A percentile compares a stretch with the other conserved stretches of the same genome.
Evolutionary conservation across 371 early-diverging fungal species (phyloP).

Genomic region (Rhizopus delemar): DNA sequence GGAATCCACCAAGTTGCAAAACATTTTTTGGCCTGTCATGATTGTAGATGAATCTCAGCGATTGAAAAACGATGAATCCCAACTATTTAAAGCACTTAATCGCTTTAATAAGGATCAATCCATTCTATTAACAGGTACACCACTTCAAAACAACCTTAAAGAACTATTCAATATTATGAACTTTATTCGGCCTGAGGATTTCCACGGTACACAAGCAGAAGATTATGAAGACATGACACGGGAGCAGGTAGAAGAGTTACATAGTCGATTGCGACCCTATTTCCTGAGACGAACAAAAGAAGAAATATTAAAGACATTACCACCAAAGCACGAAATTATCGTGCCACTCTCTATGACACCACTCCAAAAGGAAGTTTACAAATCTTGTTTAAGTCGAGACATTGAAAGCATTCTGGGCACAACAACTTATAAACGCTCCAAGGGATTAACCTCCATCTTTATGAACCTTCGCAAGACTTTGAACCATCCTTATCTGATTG

Average conservation of each 20-base stretch:
- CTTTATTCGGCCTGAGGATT: conserved; percentile 67
- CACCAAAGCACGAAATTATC: conserved; percentile 87
- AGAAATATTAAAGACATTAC: conserved; percentile 80
- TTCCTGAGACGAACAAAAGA: conserved; percentile 91
- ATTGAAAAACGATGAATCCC: conserved; percentile 75
- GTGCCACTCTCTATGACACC: conserved; percentile 81
- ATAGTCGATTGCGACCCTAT: conserved; percentile 69
- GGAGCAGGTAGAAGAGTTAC: conserved; percentile 40
- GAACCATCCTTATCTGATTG: conserved; percentile 77
- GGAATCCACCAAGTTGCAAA: conserved; percentile 8
- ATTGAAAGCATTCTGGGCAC: conserved; percentile 39
- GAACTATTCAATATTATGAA: conserved; percentile 77
- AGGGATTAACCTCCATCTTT: conserved; percentile 47
- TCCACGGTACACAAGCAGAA: conserved; percentile 53
- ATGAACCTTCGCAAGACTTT: conserved; percentile 75
- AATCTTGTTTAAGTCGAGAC: conserved; percentile 62
- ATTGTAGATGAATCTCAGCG: conserved; percentile 90
- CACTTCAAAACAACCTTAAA: conserved; percentile 76
- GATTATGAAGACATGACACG: conserved; percentile 55
- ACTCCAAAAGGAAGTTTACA: conserved; percentile 81
- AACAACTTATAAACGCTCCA: conserved; percentile 26
- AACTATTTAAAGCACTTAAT: conserved; percentile 66
- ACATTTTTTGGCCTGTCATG: conserved; percentile 61
- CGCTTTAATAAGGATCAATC: conserved; percentile 55
- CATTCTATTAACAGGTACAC: conserved; percentile 80